Conservation (phyloP, 768 basidiomycete species). For the Xerocomus brunneocitrinus region DNA sequence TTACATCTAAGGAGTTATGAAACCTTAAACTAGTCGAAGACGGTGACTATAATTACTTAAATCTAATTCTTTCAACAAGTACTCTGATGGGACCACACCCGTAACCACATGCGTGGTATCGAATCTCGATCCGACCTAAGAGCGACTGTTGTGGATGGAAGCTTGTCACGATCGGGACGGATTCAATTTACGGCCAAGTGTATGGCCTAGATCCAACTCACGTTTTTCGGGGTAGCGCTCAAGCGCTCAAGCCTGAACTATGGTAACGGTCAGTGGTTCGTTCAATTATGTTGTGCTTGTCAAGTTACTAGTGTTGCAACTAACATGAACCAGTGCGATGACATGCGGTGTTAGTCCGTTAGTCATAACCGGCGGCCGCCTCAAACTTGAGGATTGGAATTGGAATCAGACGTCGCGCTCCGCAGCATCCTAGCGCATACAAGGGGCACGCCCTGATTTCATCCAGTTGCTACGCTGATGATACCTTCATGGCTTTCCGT, state of each 20-base stretch:
- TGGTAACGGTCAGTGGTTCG: background rate
- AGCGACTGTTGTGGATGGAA: constrained; percentile 11
- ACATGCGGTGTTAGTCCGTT: background rate
- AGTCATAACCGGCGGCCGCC: constrained; percentile 5
- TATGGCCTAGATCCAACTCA: constrained; percentile 6
- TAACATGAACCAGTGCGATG: background rate
- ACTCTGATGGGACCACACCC: no score
- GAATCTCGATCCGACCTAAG: constrained; percentile 5
- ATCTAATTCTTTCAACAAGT: constrained; percentile 2
- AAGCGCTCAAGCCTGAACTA: background rate
- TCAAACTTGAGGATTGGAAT: background rate
- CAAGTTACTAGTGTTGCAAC: background rate
- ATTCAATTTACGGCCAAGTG: constrained; percentile 6
- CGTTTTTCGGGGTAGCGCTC: constrained; percentile 7
- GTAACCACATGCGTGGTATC: background rate
- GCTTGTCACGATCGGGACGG: constrained; percentile 14
- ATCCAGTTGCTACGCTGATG: constrained; percentile 22
- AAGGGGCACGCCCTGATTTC: background rate
- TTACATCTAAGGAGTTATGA: constrained; percentile 15
- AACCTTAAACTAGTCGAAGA: constrained; percentile 15
- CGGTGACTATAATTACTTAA: background rate
- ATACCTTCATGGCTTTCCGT: constrained; percentile 62
- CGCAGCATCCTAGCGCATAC: constrained; percentile 2
- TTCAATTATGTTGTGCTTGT: no score
- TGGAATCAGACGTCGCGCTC: constrained; percentile 2